A percentile compares a stretch with the other conserved stretches of the same genome.
Evolutionary conservation across 108 stramenopile genomes (phyloP).

Genomic region (Skeletonema tropicum): DNA sequence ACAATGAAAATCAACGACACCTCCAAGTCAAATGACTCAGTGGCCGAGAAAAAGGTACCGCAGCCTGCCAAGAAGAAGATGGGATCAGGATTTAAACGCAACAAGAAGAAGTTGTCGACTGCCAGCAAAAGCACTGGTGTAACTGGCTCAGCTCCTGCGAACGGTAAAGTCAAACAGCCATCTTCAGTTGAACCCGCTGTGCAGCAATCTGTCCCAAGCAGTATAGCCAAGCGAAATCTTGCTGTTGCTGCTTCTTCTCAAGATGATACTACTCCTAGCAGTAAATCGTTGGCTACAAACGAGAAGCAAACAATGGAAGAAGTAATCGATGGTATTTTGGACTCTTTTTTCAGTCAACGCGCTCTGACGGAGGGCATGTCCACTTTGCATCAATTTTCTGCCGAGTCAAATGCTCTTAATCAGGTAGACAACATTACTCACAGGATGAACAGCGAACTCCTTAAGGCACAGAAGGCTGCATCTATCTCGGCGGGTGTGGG

Average conservation of each 20-base stretch:
- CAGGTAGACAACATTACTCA: constrained; percentile 61
- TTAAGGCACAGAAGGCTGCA: constrained; percentile 49
- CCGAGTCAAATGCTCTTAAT: constrained; percentile 48
- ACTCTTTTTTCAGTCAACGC: constrained; percentile 51
- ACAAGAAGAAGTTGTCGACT: constrained; percentile 17
- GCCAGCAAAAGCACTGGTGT: neutral
- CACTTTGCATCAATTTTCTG: constrained; percentile 44
- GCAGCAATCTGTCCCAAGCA: constrained; percentile 22
- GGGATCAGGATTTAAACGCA: constrained; percentile 41
- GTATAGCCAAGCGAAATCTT: constrained; percentile 29
- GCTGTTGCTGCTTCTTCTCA: neutral
- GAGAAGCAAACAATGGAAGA: constrained; percentile 55
- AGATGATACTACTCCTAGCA: constrained; percentile 15
- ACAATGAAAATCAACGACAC: constrained; percentile 12
- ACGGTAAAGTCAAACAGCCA: neutral
- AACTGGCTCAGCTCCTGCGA: neutral
- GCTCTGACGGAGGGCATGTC: constrained; percentile 77
- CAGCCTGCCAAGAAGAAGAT: constrained; percentile 18
- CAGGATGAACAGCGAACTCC: constrained; percentile 53
- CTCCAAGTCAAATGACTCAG: constrained; percentile 5
- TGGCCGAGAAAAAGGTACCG: neutral
- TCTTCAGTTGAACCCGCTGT: neutral
- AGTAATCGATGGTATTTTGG: constrained; percentile 70
- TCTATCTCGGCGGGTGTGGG: constrained; percentile 16
- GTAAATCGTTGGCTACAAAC: neutral